phyloP scores from a whole-genome alignment of 2,329 filamentous ascomycete genomes.

The Xylaria sp. region DNA sequence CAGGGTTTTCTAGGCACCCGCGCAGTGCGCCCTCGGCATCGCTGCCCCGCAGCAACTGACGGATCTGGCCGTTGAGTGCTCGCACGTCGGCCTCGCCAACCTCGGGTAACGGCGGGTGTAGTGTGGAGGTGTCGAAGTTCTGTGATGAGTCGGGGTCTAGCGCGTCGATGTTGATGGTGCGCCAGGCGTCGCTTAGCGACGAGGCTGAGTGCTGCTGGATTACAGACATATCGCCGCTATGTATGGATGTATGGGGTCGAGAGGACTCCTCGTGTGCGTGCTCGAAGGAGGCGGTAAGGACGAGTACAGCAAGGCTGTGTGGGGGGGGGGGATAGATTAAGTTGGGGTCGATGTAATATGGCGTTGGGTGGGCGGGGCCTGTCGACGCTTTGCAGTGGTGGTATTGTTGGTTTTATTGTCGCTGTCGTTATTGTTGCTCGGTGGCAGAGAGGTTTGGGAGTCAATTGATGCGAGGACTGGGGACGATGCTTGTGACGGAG shows the following conservation, averaged over 20 bases:
- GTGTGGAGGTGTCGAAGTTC: conserved; percentile 90
- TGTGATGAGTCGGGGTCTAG: conserved; percentile 87
- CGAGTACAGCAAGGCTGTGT: conserved; percentile 21
- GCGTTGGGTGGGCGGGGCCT: conserved; percentile 17
- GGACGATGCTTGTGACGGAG: conserved; percentile 7
- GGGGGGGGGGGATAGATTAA: conserved; percentile 1
- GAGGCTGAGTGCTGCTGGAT: conserved; percentile 72
- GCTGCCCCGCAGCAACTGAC: conserved; percentile 86
- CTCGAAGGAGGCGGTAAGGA: conserved; percentile 14
- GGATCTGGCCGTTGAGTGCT: conserved; percentile 79
- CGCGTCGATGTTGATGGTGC: conserved; percentile 94
- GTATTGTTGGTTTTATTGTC: background rate
- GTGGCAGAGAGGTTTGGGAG: background rate
- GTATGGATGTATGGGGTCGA: conserved; percentile 2
- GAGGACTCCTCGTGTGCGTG: background rate
- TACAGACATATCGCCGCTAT: conserved; percentile 63
- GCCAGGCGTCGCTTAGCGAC: conserved; percentile 73
- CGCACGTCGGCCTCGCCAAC: conserved; percentile 82
- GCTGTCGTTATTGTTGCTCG: background rate
- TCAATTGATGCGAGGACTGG: conserved; percentile 7
- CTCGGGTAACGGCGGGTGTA: conserved; percentile 80
- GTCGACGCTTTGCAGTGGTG: conserved; percentile 3
- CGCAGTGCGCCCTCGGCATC: conserved; percentile 88
- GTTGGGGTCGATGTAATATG: conserved; percentile 30
- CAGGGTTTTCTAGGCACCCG: conserved; percentile 84